These are phyloP conservation scores for Nicotiana tabacum DNA, from an alignment of 257 asterid genomes.

Conservation along the genomic window DNA sequence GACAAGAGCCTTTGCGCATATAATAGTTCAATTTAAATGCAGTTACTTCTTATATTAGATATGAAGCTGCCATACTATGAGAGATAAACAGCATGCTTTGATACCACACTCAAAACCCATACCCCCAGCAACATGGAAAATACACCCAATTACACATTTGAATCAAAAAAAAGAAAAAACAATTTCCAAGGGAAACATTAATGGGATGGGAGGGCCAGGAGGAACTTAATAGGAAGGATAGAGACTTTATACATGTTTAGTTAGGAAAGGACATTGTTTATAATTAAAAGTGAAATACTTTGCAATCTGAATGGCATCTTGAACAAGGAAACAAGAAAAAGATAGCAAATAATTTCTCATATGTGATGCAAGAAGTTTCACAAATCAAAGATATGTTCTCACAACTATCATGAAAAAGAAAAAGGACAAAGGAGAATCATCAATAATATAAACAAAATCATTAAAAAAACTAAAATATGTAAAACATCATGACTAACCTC, in stretches of 20 bases:
- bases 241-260: not conserved
- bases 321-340: not conserved
- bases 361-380: no score
- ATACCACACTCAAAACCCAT: not conserved
- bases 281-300: no score
- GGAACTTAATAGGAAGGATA: not conserved
- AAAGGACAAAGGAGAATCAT: not conserved
- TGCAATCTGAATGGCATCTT: not conserved
- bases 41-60: not conserved
- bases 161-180: not conserved
- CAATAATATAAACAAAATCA: no score
- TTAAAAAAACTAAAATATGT: no score
- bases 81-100: not conserved
- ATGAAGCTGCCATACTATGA: not conserved
- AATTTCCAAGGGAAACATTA: not conserved
- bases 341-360: not conserved
- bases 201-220: not conserved
- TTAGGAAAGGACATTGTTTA: not conserved
- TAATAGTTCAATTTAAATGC: not conserved
- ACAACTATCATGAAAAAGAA: no score
- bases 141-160: not conserved
- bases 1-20: not conserved
- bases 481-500: conserved; percentile 51
- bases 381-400: no score
- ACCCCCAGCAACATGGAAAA: not conserved